Evolutionary conservation across 2,329 filamentous ascomycete genomes (phyloP), one percentile per base, ranked within the genome.

Genomic region (Aspergillus sp.): DNA sequence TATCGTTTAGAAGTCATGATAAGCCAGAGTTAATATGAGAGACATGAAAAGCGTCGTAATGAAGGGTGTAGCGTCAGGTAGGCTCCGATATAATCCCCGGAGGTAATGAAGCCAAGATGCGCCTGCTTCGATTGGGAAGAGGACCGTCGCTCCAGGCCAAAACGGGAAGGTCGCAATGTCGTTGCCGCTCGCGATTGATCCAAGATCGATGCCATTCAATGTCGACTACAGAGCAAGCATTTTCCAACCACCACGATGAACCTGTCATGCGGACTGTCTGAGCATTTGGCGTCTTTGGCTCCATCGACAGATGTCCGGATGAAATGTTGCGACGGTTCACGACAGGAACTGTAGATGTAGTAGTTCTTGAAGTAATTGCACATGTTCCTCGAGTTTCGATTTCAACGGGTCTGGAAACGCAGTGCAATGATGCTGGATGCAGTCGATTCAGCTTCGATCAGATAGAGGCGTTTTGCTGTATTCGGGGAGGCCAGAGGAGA

Each of bases 311-410:
- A 86, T 1, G 87, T 91, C 65, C 85, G 82, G 74, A 90, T 88
- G 76, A 91, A 91, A 74, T 92, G 89, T 15, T 84, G 81, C 43
- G 85, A 86, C 0, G 89, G 89, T 70, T 91, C 87, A 59, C 83
- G 76, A 70, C 89, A 92, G 47, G 85, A 82, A 59, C 87, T 87
- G 78, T 91, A 91, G 74, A 92, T 88, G 77, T 91, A 91, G 74
- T 89, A 91, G 76, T 91, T 91, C 70, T 89, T 90, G 70, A 87
- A 89, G 71, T 88, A 90, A 70, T 83, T 78, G 78, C 82, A 84
- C 82, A 84, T 84, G 30, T 67, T 77, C 64, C 64, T 61, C 61
- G 59, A 61, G 65, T 67, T 47, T 47, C n/a, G 7, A 45, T 32
- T 17, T 15, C 21, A 51, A 53, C 47, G 43, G 48, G 36, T 8